A percentile compares a stretch with the other conserved stretches of the same genome.
Evolutionary conservation across 2,329 filamentous ascomycete genomes (phyloP).

Genomic region (Cladosporium sp.): DNA sequence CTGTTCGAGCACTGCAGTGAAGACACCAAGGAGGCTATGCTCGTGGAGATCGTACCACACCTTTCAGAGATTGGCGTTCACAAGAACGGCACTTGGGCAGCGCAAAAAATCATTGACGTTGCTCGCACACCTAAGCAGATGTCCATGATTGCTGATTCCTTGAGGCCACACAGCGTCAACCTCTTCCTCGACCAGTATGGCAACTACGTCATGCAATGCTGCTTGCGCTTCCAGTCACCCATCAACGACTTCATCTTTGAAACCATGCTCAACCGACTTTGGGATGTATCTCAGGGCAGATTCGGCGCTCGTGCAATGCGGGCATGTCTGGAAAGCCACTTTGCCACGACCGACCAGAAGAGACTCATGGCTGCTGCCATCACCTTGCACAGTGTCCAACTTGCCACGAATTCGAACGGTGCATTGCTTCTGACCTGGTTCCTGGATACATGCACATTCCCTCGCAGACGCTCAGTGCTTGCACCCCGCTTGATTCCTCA

Average conservation of each 20-base stretch:
- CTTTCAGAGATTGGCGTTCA: conserved; percentile 95
- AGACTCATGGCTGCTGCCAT: conserved; percentile 90
- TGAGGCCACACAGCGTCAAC: conserved; percentile 81
- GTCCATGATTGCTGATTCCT: conserved; percentile 74
- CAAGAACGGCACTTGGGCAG: conserved; percentile 99
- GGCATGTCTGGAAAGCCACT: conserved; percentile 92
- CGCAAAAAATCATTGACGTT: conserved; percentile 98
- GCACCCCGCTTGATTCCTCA: conserved; percentile 89
- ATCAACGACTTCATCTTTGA: conserved; percentile 98
- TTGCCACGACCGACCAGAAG: conserved; percentile 92
- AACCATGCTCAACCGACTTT: conserved; percentile 89
- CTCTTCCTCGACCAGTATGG: conserved; percentile 97
- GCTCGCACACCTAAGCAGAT: conserved; percentile 82
- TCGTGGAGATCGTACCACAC: conserved; percentile 80
- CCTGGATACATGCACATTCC: conserved; percentile 95
- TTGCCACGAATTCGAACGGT: conserved; percentile 94
- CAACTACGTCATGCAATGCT: conserved; percentile 97
- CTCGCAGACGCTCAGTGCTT: conserved; percentile 81
- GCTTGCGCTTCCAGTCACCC: conserved; percentile 82
- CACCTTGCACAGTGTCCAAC: conserved; percentile 91
- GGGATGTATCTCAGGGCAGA: conserved; percentile 87
- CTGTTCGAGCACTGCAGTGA: conserved; percentile 96
- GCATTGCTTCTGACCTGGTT: conserved; percentile 95
- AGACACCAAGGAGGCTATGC: conserved; percentile 83
- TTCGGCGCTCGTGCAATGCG: conserved; percentile 96